Conservation (phyloP, 108 stramenopile genomes). For the Conticribra weissflogii region DNA sequence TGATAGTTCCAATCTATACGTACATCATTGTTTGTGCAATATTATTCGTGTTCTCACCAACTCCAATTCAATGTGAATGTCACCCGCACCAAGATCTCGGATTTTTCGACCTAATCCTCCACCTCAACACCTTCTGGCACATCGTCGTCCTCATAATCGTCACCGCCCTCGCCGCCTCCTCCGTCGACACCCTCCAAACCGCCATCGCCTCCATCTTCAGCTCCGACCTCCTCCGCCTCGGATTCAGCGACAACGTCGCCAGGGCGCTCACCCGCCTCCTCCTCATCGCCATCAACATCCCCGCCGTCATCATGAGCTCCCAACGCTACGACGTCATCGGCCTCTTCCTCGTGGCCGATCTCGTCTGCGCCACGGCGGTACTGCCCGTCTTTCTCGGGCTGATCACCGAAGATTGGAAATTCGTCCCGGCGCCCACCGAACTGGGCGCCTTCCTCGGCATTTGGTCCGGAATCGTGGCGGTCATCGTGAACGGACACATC, state of each 20-base stretch:
- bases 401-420: constrained; percentile 55
- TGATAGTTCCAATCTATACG: too few species aligned
- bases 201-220: constrained; percentile 65
- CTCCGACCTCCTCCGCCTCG: constrained; percentile 57
- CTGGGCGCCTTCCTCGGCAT: constrained; percentile 71
- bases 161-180: constrained; percentile 68
- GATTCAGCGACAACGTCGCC: constrained; percentile 41
- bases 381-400: constrained; percentile 77
- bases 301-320: constrained; percentile 62
- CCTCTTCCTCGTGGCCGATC: constrained; percentile 82
- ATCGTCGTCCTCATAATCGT: constrained; percentile 66
- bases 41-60: neutral
- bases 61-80: neutral
- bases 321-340: constrained; percentile 66
- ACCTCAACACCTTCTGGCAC: constrained; percentile 68
- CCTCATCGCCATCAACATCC: constrained; percentile 64
- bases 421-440: constrained; percentile 75
- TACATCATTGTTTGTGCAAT: too few species aligned
- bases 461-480: constrained; percentile 64
- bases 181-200: constrained; percentile 77
- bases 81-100: constrained; percentile 42
- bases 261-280: constrained; percentile 50
- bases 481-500: constrained; percentile 65
- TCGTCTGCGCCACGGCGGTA: constrained; percentile 78
- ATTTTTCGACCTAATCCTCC: constrained; percentile 73